Percentiles rank a stretch among this genome's conserved stretches.
Conservation (phyloP, 108 stramenopile species). For the Mediolabrus comicus region DNA sequence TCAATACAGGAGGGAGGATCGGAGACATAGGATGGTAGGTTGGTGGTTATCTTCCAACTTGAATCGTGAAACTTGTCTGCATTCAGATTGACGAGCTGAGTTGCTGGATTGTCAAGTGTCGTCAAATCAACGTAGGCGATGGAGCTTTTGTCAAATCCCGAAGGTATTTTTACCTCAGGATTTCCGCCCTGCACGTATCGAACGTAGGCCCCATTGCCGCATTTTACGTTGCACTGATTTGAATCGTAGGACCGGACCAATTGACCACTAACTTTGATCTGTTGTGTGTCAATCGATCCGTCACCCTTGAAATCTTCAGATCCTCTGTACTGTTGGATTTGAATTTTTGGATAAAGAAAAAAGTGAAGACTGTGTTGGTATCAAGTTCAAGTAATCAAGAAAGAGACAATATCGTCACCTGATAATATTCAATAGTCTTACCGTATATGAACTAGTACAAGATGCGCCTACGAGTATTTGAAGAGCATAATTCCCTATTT, state of each 20-base stretch:
- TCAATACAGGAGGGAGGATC: constrained; percentile 9
- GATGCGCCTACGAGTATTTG: constrained; percentile 11
- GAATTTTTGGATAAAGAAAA: too few species aligned
- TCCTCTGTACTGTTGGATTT: constrained; percentile 27
- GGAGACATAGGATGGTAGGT: constrained; percentile 4
- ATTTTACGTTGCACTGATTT: background rate
- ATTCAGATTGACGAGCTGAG: constrained; percentile 23
- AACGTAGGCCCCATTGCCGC: background rate
- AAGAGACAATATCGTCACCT: too few species aligned
- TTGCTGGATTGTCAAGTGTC: constrained; percentile 1
- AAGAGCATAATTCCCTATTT: background rate
- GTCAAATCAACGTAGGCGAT: constrained; percentile 23
- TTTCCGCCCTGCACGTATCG: constrained; percentile 19
- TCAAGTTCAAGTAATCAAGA: too few species aligned
- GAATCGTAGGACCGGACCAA: background rate
- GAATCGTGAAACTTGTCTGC: constrained; percentile 14
- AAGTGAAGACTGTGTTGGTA: too few species aligned
- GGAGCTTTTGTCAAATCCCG: constrained; percentile 9
- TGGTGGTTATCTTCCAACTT: constrained; percentile 13
- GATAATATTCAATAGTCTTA: background rate
- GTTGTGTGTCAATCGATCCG: constrained; percentile 21
- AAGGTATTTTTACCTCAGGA: constrained; percentile 18
- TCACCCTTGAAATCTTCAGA: constrained; percentile 28
- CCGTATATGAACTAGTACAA: constrained; percentile 15
- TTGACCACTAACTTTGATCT: background rate